Evolutionary conservation across 345 rosid species (phyloP).

Genomic region (Murraya koenigii): DNA sequence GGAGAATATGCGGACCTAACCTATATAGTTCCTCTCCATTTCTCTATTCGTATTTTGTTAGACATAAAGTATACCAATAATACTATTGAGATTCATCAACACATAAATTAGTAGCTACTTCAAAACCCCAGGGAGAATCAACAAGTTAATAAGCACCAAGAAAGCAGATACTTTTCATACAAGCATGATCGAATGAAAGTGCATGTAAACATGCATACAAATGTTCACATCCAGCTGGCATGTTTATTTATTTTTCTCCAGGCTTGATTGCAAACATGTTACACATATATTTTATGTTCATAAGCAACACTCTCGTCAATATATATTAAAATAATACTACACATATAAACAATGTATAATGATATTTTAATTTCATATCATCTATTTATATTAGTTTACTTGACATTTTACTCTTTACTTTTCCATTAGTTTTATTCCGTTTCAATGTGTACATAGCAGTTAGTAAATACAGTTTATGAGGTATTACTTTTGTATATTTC

Average conservation of each 20-base stretch:
- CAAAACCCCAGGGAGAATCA: background rate
- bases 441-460: background rate
- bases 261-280: background rate
- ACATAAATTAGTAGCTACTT: background rate
- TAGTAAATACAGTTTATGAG: background rate
- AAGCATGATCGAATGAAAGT: background rate
- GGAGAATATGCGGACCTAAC: background rate
- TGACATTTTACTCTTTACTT: background rate
- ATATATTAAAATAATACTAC: background rate
- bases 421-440: background rate
- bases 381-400: background rate
- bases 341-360: background rate
- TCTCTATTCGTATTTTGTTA: background rate
- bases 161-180: background rate
- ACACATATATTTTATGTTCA: background rate
- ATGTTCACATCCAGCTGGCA: background rate
- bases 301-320: slow-evolving; percentile 1
- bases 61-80: background rate
- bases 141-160: background rate
- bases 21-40: background rate
- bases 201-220: background rate
- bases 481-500: background rate
- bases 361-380: background rate
- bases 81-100: background rate
- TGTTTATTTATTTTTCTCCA: background rate